phyloP scores from a whole-genome alignment of 192 early-diverging fungal genomes.

The Gonapodya prolifera region DNA sequence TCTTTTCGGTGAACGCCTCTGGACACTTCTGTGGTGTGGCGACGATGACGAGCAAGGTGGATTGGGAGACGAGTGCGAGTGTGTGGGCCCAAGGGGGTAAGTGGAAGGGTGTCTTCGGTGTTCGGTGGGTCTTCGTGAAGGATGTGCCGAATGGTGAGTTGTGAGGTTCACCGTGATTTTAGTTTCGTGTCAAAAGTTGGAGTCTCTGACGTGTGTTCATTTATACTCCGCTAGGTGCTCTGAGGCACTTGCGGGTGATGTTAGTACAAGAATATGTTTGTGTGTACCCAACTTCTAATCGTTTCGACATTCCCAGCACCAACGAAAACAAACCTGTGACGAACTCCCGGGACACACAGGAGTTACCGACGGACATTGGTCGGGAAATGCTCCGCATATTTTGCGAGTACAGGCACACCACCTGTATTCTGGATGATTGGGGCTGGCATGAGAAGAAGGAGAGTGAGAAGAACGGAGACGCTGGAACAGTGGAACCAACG shows the following conservation, averaged over 20 bases:
- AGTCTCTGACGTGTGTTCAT: no score
- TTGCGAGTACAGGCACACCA: conserved; percentile 16
- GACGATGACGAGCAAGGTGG: conserved; percentile 30
- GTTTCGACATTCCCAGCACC: conserved; percentile 17
- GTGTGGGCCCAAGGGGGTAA: conserved; percentile 28
- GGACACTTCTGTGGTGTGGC: conserved; percentile 47
- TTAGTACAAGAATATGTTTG: conserved; percentile 9
- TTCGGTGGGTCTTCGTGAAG: conserved; percentile 40
- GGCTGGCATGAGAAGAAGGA: conserved; percentile 21
- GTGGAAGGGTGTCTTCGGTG: conserved; percentile 38
- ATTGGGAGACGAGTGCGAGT: conserved; percentile 17
- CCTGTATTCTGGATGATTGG: conserved; percentile 21
- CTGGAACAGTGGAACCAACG: no score
- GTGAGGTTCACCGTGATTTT: no score
- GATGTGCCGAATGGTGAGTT: conserved; percentile 38
- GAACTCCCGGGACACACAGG: conserved; percentile 47
- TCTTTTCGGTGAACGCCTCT: conserved; percentile 38
- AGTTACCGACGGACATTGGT: conserved; percentile 27
- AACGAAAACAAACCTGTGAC: conserved; percentile 46
- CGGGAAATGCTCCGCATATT: conserved; percentile 36
- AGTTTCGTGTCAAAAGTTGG: no score
- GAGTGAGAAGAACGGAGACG: neutral
- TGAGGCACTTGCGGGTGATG: conserved; percentile 29
- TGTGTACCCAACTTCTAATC: neutral
- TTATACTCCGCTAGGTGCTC: no score